Conservation (phyloP, 139 green algal genomes). For the Chlamydomonas applanata region DNA sequence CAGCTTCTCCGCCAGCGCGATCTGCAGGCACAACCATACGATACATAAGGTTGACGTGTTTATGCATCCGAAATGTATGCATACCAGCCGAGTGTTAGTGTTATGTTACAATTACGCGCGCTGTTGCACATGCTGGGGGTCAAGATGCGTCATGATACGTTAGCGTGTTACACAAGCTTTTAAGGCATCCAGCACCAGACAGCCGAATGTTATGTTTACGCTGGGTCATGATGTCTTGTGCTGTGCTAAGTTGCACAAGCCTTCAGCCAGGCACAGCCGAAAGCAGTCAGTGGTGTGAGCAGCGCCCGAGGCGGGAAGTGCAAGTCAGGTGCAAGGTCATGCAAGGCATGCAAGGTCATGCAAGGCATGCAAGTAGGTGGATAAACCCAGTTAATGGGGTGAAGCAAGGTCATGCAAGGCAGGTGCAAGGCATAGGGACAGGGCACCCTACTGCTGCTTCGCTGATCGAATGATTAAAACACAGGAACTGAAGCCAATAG, state of each 20-base stretch:
- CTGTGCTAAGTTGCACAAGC: too few species aligned
- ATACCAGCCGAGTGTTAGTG: background rate
- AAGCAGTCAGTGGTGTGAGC: too few species aligned
- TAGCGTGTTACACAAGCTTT: background rate
- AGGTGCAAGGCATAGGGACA: background rate
- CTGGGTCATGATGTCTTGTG: too few species aligned
- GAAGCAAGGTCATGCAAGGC: background rate
- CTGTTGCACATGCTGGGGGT: background rate
- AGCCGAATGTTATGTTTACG: background rate
- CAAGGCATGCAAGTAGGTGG: too few species aligned
- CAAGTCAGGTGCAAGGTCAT: too few species aligned
- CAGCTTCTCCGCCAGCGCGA: constrained; percentile 88
- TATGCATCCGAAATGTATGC: background rate
- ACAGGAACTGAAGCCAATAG: background rate
- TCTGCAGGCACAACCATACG: constrained; percentile 38
- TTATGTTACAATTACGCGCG: background rate
- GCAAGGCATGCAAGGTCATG: too few species aligned
- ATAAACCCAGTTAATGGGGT: background rate
- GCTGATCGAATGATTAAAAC: background rate
- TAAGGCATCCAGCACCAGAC: background rate
- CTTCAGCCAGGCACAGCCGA: too few species aligned
- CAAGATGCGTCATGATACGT: background rate
- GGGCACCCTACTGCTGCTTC: background rate
- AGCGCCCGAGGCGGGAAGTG: too few species aligned
- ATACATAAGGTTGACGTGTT: background rate